Base-by-base conservation (phyloP, 148 eudicot species). In the Rhododendron ferrugineum region DNA sequence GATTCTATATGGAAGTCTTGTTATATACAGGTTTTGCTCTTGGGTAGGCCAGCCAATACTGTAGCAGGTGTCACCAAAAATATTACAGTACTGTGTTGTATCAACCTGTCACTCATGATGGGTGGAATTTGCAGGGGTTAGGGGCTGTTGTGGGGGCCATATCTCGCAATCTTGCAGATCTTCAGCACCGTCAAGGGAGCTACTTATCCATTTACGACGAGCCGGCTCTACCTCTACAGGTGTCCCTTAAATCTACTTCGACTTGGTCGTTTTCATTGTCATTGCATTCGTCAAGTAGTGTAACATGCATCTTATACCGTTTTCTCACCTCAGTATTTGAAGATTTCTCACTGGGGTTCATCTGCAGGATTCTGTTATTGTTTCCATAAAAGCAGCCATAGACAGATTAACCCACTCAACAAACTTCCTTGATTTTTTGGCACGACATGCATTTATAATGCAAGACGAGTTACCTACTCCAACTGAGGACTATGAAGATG, bases 121-220 rank as follows among this genome's bases (percentile, higher is more conserved):
- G 32, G 79, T 79, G 49, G 42, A 85, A 49, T 37, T 56, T 86
- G 82, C 90, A 96, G 99, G 99, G 99, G 50, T 79, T 97, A 86
- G 98, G 98, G 84, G 99, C 98, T 83, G 99, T 95, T 84, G 96
- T 95, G 42, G 99, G 99, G 82, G 97, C 96, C 73, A 89, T 94
- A 84, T 91, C 98, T 87, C 98, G 97, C 80, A 95, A 95, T 92
- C 97, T 95, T 88, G 92, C 91, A 46, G 98, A 95, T 47, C 93
- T 95, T 85, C 92, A 95, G 89, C 93, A 89, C 88, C 92, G 93
- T 73, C 94, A 95, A 68, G 97, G 98, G 81, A 95, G 98, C 88
- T 94, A 95, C 88, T 88, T 91, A 85, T 95, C 98, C 11, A 95
- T 95, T 74, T 95, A 95, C 89, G 98, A 95, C 84, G 88, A 95